A percentile compares a stretch with the other conserved stretches of the same genome.
phyloP scores from a whole-genome alignment of 2,329 filamentous ascomycete species.

The Neonectria magnoliae region DNA sequence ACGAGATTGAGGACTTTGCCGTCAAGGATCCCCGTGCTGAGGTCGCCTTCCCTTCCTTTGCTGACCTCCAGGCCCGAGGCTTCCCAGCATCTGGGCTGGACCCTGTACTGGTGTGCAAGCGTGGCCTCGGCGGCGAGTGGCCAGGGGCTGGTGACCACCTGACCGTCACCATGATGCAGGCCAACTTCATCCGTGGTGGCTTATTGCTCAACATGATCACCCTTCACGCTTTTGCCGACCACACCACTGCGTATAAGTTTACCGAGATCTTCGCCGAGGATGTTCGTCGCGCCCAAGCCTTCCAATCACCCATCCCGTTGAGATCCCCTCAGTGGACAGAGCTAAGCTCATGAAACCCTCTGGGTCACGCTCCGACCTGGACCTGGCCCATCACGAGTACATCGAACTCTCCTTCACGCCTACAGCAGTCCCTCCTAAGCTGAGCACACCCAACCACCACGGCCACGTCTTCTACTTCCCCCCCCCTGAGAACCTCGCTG shows the following conservation, averaged over 20 bases:
- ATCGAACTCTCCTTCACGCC: conserved; percentile 26
- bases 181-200: conserved; percentile 25
- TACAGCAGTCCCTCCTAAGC: conserved; percentile 20
- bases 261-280: conserved; percentile 24
- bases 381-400: conserved; percentile 19
- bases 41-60: conserved; percentile 17
- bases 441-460: conserved; percentile 15
- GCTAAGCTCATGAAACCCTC: conserved; percentile 19
- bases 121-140: conserved; percentile 25
- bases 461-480: conserved; percentile 22
- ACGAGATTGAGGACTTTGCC: conserved; percentile 25
- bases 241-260: conserved; percentile 21
- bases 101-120: conserved; percentile 18
- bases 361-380: conserved; percentile 2
- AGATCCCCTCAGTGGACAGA: conserved; percentile 19
- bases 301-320: conserved; percentile 14
- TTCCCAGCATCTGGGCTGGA: conserved; percentile 20
- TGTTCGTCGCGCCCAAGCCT: conserved; percentile 17
- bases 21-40: conserved; percentile 21
- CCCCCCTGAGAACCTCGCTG: conserved; percentile 17
- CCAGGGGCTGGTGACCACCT: conserved; percentile 19
- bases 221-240: conserved; percentile 21
- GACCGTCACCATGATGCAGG: conserved; percentile 23
- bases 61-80: conserved; percentile 23
- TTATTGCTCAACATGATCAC: conserved; percentile 19